Evolutionary conservation across 176 grass and related monocot genomes (phyloP).

Genomic region (Oryza longistaminata): DNA sequence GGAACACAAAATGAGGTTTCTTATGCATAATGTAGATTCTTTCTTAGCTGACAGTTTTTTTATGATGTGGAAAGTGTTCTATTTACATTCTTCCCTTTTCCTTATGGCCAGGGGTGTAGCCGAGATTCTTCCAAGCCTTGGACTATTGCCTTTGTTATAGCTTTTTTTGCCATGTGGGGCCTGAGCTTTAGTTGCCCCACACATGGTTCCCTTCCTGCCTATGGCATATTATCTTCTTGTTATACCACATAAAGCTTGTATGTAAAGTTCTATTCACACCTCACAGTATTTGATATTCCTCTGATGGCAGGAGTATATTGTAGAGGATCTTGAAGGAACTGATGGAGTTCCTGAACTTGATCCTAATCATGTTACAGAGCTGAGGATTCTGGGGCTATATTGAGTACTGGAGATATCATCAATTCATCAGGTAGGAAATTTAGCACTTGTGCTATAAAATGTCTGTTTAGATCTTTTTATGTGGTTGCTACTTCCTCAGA

Average conservation of each 20-base stretch:
- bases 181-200: background rate
- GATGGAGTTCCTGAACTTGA: conserved; percentile 74
- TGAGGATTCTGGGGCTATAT: conserved; percentile 87
- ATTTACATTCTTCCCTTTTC: background rate
- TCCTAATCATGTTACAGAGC: conserved; percentile 80
- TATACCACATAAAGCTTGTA: background rate
- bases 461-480: conserved; percentile 9
- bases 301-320: conserved; percentile 80
- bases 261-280: conserved; percentile 16
- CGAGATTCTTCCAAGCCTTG: background rate
- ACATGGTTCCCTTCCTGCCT: background rate
- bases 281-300: conserved; percentile 12
- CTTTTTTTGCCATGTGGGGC: background rate
- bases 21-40: background rate
- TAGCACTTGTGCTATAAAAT: conserved; percentile 11
- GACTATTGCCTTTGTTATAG: background rate
- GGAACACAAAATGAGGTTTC: background rate
- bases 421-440: conserved; percentile 24
- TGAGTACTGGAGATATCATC: conserved; percentile 55
- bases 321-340: conserved; percentile 83
- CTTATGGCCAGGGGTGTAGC: background rate
- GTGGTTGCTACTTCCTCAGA: conserved; percentile 16
- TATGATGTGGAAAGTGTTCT: background rate
- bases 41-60: background rate
- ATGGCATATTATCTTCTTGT: background rate